These are phyloP conservation scores for Cantharellus cinnabarinus DNA, from an alignment of 768 basidiomycete species.

Conservation along the genomic window DNA sequence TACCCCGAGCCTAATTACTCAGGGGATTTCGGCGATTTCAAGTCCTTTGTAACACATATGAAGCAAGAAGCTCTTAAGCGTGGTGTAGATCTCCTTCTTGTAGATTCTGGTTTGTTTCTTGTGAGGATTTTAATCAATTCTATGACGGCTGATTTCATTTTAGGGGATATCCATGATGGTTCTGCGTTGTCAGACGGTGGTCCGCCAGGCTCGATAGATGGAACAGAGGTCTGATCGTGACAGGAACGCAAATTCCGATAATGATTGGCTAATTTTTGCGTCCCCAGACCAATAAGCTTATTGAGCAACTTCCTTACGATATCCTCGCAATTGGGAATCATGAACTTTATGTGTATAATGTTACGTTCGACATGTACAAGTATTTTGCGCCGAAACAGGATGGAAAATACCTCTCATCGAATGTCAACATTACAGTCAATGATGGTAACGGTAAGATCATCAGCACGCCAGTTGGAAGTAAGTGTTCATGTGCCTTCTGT, in stretches of 20 bases:
- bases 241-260: too few relatives aligned
- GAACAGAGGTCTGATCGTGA: slow-evolving; percentile 32
- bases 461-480: slow-evolving; percentile 28
- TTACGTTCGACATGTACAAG: slow-evolving; percentile 47
- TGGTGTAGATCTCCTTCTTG: slow-evolving; percentile 63
- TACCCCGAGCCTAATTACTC: slow-evolving; percentile 56
- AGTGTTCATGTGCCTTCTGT: slow-evolving; percentile 5
- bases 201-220: slow-evolving; percentile 48
- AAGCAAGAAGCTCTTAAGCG: slow-evolving; percentile 50
- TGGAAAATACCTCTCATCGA: slow-evolving; percentile 64
- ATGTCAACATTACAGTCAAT: slow-evolving; percentile 61
- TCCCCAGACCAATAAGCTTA: slow-evolving; percentile 48
- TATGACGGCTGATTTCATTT: background rate
- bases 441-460: slow-evolving; percentile 20
- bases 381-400: slow-evolving; percentile 47
- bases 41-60: slow-evolving; percentile 73
- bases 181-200: slow-evolving; percentile 64
- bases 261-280: too few relatives aligned
- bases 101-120: slow-evolving; percentile 29
- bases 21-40: slow-evolving; percentile 61
- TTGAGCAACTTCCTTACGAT: slow-evolving; percentile 59
- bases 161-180: slow-evolving; percentile 52
- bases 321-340: slow-evolving; percentile 76
- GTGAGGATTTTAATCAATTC: too few relatives aligned
- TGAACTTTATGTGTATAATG: slow-evolving; percentile 55